A percentile compares a stretch with the other conserved stretches of the same genome.
Evolutionary conservation across 768 basidiomycete genomes (phyloP).

Genomic region (Mycena amicta): DNA sequence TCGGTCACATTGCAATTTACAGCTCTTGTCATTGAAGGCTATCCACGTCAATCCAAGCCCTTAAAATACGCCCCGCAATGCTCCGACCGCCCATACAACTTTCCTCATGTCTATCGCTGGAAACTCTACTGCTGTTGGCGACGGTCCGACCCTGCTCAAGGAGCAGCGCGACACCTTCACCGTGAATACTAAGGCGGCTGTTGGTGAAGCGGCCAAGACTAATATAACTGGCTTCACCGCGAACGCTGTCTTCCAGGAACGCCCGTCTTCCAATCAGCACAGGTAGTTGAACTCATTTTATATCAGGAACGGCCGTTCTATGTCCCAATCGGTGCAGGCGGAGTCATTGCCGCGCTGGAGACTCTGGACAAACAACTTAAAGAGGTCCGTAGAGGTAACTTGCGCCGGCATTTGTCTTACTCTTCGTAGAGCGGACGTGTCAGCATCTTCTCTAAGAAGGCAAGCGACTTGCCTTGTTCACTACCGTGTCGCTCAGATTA

Average conservation of each 20-base stretch:
- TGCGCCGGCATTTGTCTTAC: conserved; percentile 8
- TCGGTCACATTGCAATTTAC: no score
- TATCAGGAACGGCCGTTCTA: conserved; percentile 74
- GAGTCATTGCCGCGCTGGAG: conserved; percentile 59
- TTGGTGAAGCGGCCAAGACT: no score
- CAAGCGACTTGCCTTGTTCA: conserved; percentile 12
- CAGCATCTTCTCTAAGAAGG: conserved; percentile 67
- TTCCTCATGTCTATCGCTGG: conserved; percentile 13
- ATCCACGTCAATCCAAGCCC: no score
- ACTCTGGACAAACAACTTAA: conserved; percentile 67
- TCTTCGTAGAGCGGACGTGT: conserved; percentile 54
- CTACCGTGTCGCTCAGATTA: no score
- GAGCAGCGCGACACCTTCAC: conserved; percentile 14
- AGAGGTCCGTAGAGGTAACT: conserved; percentile 37
- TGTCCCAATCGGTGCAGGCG: conserved; percentile 48
- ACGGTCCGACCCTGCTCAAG: conserved; percentile 11
- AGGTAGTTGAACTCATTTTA: no score
- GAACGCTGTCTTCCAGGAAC: no score
- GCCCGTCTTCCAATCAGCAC: no score
- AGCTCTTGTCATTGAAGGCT: no score
- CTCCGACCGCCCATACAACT: background rate
- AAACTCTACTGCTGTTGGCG: conserved; percentile 19
- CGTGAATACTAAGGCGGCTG: background rate
- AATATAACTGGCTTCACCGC: no score
- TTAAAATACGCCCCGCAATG: no score